phyloP scores from a whole-genome alignment of 208 protist species.

The Trypanosoma grayi region DNA sequence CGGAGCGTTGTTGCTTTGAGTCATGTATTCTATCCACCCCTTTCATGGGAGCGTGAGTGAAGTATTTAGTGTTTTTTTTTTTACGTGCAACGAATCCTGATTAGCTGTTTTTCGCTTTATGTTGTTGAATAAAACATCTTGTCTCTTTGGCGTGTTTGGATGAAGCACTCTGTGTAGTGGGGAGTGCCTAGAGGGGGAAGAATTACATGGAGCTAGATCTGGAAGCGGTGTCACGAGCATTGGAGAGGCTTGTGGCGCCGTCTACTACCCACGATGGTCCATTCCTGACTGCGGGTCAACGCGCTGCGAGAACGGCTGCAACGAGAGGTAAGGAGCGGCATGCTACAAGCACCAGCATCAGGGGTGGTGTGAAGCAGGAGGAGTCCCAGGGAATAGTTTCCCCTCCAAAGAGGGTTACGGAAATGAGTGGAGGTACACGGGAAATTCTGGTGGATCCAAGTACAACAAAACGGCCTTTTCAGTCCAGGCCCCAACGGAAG shows the following conservation, averaged over 20 bases:
- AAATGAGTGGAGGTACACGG: neutral
- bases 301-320: neutral
- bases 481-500: neutral
- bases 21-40: neutral
- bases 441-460: constrained; percentile 12
- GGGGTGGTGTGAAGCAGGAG: neutral
- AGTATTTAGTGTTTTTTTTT: too few relatives aligned
- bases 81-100: too few relatives aligned
- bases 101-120: too few relatives aligned
- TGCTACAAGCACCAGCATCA: neutral
- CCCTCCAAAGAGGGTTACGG: neutral
- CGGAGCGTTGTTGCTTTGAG: too few relatives aligned
- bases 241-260: constrained; percentile 13
- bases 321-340: neutral
- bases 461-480: neutral
- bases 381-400: neutral
- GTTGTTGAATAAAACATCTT: too few relatives aligned
- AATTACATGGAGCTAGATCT: constrained; percentile 34
- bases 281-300: neutral
- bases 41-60: neutral
- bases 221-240: constrained; percentile 18
- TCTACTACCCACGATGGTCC: neutral
- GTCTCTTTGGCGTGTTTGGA: too few relatives aligned
- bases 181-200: neutral
- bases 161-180: neutral